phyloP scores from a whole-genome alignment of 2,329 filamentous ascomycete species.

The Periconia sp. region DNA sequence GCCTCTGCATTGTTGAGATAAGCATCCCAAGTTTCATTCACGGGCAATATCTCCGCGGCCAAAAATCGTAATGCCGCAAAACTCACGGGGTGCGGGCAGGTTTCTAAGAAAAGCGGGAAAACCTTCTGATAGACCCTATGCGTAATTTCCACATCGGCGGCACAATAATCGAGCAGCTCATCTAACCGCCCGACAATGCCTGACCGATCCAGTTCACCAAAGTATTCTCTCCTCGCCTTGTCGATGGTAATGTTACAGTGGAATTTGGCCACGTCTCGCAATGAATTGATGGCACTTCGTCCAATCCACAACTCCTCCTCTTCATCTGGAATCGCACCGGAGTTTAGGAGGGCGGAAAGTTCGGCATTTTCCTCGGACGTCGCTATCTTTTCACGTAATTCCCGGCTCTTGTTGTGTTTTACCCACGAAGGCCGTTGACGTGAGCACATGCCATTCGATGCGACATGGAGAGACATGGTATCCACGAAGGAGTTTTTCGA shows the following conservation, averaged over 20 bases:
- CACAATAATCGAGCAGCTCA: slow-evolving; percentile 88
- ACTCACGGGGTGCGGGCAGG: slow-evolving; percentile 94
- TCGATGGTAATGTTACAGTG: slow-evolving; percentile 91
- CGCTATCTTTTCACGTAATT: slow-evolving; percentile 77
- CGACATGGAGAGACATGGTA: slow-evolving; percentile 97
- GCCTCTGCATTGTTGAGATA: slow-evolving; percentile 84
- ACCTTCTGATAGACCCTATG: slow-evolving; percentile 94
- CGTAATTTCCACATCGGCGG: slow-evolving; percentile 88
- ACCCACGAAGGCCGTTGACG: slow-evolving; percentile 96
- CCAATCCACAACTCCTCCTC: slow-evolving; percentile 97
- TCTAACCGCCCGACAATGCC: slow-evolving; percentile 74
- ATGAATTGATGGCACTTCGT: slow-evolving; percentile 89
- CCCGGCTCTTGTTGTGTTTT: slow-evolving; percentile 89
- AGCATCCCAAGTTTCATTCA: slow-evolving; percentile 82
- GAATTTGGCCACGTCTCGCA: slow-evolving; percentile 94
- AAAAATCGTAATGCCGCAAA: slow-evolving; percentile 92
- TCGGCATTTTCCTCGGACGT: slow-evolving; percentile 71
- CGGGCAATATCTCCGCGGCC: slow-evolving; percentile 89
- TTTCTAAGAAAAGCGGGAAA: slow-evolving; percentile 83
- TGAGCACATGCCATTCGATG: slow-evolving; percentile 98
- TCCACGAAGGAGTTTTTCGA: slow-evolving; percentile 86
- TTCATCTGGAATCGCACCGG: slow-evolving; percentile 69
- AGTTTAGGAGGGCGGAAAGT: slow-evolving; percentile 69
- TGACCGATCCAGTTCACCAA: slow-evolving; percentile 75
- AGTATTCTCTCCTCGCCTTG: slow-evolving; percentile 83